A percentile compares a stretch with the other conserved stretches of the same genome.
phyloP scores from a whole-genome alignment of 2,329 filamentous ascomycete species.

The Trichophyton verrucosum region DNA sequence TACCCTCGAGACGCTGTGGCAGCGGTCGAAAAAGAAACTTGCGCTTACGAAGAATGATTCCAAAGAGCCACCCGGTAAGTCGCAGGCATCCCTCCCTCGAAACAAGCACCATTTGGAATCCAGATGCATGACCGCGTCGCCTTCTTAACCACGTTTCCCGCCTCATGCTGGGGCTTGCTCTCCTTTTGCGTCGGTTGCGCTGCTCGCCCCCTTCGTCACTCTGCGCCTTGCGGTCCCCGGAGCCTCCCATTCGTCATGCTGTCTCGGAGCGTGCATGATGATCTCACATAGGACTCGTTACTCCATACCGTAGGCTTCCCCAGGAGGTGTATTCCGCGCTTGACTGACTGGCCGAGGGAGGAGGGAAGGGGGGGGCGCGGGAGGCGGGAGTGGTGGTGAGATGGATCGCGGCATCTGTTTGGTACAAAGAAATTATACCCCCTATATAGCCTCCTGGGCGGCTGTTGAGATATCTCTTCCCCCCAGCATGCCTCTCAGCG shows the following conservation, averaged over 20 bases:
- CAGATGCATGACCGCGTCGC: background rate
- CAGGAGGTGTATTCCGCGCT: too few species aligned
- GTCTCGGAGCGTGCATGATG: background rate
- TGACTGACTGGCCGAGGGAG: too few species aligned
- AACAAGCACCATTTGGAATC: background rate
- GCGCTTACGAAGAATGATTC: constrained; percentile 10
- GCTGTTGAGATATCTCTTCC: background rate
- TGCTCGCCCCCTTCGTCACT: background rate
- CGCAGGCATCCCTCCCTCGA: background rate
- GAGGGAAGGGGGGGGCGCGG: too few species aligned
- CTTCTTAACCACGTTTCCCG: background rate
- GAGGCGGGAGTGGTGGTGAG: background rate
- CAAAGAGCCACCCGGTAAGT: constrained; percentile 11
- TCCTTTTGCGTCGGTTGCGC: background rate
- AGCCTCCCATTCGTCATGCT: too few species aligned
- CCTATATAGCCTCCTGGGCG: background rate
- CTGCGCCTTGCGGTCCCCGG: too few species aligned
- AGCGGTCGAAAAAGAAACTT: constrained; percentile 13
- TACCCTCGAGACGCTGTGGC: constrained; percentile 12
- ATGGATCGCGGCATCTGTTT: background rate
- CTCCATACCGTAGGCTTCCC: too few species aligned
- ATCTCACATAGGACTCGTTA: background rate
- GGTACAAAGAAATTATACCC: background rate
- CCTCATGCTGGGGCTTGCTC: background rate
- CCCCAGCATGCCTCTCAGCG: background rate